A percentile compares a stretch with the other conserved stretches of the same genome.
Evolutionary conservation across 176 grass and related monocot genomes (phyloP).

Genomic region (Avena eriantha): DNA sequence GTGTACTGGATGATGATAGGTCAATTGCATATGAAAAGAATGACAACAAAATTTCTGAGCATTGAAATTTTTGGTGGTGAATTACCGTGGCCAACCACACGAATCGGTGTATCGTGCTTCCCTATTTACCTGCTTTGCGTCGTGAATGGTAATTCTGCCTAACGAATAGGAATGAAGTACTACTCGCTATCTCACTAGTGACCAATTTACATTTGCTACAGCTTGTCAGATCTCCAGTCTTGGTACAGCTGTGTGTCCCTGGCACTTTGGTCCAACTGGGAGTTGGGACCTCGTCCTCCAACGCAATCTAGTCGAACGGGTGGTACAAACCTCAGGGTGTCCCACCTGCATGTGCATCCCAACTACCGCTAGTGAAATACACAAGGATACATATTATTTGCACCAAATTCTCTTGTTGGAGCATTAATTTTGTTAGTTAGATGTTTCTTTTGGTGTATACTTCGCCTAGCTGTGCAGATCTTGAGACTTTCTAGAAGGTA

Average conservation of each 20-base stretch:
- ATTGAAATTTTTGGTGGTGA: not conserved
- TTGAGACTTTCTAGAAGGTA: slow-evolving; percentile 8
- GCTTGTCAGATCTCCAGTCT: slow-evolving; percentile 57
- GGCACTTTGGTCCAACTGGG: slow-evolving; percentile 27
- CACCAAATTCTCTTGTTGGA: slow-evolving; percentile 38
- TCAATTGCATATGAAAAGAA: slow-evolving; percentile 58
- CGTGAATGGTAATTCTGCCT: slow-evolving; percentile 26
- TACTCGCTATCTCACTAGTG: not conserved
- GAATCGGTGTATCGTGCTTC: not conserved
- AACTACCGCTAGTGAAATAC: slow-evolving; percentile 50
- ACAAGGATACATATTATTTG: slow-evolving; percentile 38
- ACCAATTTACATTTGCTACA: slow-evolving; percentile 18
- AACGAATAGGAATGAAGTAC: slow-evolving; percentile 34
- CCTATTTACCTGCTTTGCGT: not conserved
- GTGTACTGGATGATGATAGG: slow-evolving; percentile 48
- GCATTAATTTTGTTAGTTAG: slow-evolving; percentile 32
- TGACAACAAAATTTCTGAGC: slow-evolving; percentile 25
- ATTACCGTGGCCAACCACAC: not conserved
- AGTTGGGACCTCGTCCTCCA: slow-evolving; percentile 45
- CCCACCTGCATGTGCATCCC: slow-evolving; percentile 58
- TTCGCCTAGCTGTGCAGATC: slow-evolving; percentile 32
- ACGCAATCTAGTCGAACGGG: slow-evolving; percentile 49
- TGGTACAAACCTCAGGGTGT: slow-evolving; percentile 37
- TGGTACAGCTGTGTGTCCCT: slow-evolving; percentile 46
- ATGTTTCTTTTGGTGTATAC: slow-evolving; percentile 24